A percentile compares a stretch with the other conserved stretches of the same genome.
phyloP scores from a whole-genome alignment of 768 basidiomycete species.

The Suillus paluster region DNA sequence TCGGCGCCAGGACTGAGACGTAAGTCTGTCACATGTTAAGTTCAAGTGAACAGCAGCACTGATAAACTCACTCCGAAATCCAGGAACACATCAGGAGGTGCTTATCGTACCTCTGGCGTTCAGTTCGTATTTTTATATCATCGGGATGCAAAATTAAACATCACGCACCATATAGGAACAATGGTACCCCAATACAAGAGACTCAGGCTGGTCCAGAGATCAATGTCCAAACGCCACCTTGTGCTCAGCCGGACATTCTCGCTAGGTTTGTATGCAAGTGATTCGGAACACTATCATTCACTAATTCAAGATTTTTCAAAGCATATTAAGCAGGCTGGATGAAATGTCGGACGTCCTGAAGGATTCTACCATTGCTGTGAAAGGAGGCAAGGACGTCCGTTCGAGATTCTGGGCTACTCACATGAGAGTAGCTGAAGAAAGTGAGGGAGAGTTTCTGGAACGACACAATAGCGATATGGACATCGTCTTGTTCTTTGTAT shows the following conservation, averaged over 20 bases:
- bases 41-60: not conserved
- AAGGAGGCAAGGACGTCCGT: slow-evolving; percentile 10
- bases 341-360: not conserved
- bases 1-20: not conserved
- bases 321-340: not conserved
- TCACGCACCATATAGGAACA: not conserved
- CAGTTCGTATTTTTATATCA: not conserved
- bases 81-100: not conserved
- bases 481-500: slow-evolving; percentile 14
- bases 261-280: not conserved
- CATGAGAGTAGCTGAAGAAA: slow-evolving; percentile 7
- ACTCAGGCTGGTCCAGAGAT: not conserved
- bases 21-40: not conserved
- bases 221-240: not conserved
- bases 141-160: not conserved
- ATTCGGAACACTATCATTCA: not conserved
- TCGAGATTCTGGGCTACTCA: slow-evolving; percentile 8
- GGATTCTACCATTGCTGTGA: slow-evolving; percentile 3
- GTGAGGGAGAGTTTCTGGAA: slow-evolving; percentile 10
- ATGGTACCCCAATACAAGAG: not conserved
- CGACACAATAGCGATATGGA: slow-evolving; percentile 14
- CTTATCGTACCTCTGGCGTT: not conserved
- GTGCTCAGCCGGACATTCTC: not conserved
- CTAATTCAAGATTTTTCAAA: not conserved
- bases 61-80: not conserved